phyloP scores from a whole-genome alignment of 1,284 basidiomycete species.

The Somion occarium region DNA sequence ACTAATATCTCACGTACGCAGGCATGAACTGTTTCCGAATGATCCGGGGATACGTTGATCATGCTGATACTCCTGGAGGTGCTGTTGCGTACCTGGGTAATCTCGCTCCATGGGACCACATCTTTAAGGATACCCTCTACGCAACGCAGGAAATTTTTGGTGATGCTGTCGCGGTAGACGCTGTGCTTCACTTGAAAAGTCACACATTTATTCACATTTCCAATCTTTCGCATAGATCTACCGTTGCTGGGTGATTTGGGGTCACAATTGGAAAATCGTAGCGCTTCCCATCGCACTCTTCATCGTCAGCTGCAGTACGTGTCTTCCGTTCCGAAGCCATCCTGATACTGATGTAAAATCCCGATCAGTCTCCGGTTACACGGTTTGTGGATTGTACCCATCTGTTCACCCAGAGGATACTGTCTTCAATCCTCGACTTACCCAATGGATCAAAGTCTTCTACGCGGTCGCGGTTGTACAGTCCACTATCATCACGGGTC shows the following conservation, averaged over 20 bases:
- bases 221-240: slow-evolving; percentile 22
- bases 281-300: slow-evolving; percentile 20
- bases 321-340: too few species aligned
- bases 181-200: too few species aligned
- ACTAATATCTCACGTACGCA: background rate
- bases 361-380: slow-evolving; percentile 7
- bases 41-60: slow-evolving; percentile 23
- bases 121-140: slow-evolving; percentile 25
- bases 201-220: background rate
- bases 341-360: background rate
- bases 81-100: slow-evolving; percentile 23
- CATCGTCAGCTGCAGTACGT: slow-evolving; percentile 21
- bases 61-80: slow-evolving; percentile 19
- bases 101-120: slow-evolving; percentile 26
- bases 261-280: slow-evolving; percentile 20
- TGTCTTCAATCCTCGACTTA: slow-evolving; percentile 3
- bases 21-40: slow-evolving; percentile 27
- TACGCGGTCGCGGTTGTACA: slow-evolving; percentile 4
- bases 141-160: slow-evolving; percentile 27
- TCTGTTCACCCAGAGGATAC: background rate
- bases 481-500: slow-evolving; percentile 4
- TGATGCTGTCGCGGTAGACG: slow-evolving; percentile 24
- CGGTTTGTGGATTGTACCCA: slow-evolving; percentile 4
- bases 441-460: slow-evolving; percentile 6
- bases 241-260: slow-evolving; percentile 27